Conservation (phyloP, 1,284 basidiomycete species). For the Naganishia sp. region DNA sequence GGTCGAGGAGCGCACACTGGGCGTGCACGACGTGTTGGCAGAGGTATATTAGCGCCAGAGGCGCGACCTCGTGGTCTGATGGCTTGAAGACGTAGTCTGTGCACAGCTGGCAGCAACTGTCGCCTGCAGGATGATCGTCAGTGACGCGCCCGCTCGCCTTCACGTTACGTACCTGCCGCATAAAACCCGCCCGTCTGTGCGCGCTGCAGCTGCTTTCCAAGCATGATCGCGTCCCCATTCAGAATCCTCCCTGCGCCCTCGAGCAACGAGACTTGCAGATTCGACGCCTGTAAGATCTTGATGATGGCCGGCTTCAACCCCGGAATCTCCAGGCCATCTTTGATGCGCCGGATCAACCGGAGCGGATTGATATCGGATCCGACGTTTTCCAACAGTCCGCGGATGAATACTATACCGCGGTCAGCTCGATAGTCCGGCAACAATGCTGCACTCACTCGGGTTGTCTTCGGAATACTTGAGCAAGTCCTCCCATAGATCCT, state of each 20-base stretch:
- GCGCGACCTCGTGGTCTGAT: constrained; percentile 45
- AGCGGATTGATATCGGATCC: constrained; percentile 96
- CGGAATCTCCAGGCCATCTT: constrained; percentile 92
- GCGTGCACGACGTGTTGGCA: constrained; percentile 85
- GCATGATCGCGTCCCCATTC: constrained; percentile 72
- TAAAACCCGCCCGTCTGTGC: constrained; percentile 78
- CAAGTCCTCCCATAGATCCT: constrained; percentile 97
- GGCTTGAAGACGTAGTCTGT: constrained; percentile 61
- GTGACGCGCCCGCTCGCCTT: neutral
- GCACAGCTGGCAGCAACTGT: constrained; percentile 33
- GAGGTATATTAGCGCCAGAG: constrained; percentile 70
- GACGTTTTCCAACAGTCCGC: constrained; percentile 90
- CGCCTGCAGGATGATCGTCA: constrained; percentile 2
- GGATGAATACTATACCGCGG: constrained; percentile 75
- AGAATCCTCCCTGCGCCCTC: constrained; percentile 88
- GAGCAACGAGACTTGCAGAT: constrained; percentile 78
- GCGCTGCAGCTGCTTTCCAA: constrained; percentile 68
- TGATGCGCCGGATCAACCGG: constrained; percentile 87
- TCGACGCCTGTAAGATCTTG: constrained; percentile 95
- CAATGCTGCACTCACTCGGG: constrained; percentile 61
- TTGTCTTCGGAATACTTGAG: constrained; percentile 90
- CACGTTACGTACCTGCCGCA: constrained; percentile 45
- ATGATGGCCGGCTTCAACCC: constrained; percentile 91
- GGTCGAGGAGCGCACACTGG: constrained; percentile 57
- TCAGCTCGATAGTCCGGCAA: constrained; percentile 12